These are phyloP conservation scores for Spathaspora jeffriesii DNA, from an alignment of 1,139 yeast species.

Conservation along the genomic window DNA sequence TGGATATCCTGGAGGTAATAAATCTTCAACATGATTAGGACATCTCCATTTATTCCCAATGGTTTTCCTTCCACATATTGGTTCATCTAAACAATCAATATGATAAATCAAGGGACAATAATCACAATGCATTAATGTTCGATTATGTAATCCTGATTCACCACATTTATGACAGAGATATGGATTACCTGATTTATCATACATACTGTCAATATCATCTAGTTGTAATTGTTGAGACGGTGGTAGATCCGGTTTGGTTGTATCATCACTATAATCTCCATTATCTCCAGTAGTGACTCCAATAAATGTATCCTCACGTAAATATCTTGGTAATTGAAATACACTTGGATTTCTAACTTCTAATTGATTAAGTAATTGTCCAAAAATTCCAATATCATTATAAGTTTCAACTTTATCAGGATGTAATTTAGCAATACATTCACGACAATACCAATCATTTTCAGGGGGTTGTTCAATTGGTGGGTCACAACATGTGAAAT, in stretches of 20 bases:
- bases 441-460: conserved; percentile 88
- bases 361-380: conserved; percentile 59
- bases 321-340: conserved; percentile 65
- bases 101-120: conserved; percentile 92
- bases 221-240: conserved; percentile 29
- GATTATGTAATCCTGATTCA: conserved; percentile 56
- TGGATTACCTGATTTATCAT: conserved; percentile 66
- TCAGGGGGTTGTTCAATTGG: conserved; percentile 85
- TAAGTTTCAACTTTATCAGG: conserved; percentile 30
- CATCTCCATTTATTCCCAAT: conserved; percentile 90
- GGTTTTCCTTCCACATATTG: conserved; percentile 73
- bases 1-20: conserved; percentile 36
- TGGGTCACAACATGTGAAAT: conserved; percentile 88
- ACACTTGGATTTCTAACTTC: conserved; percentile 69
- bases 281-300: conserved; percentile 67
- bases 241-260: conserved; percentile 49
- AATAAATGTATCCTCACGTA: conserved; percentile 69
- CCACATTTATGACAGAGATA: conserved; percentile 78
- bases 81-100: conserved; percentile 81
- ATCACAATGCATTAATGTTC: conserved; percentile 74
- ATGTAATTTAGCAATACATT: conserved; percentile 49
- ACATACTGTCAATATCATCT: conserved; percentile 58
- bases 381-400: conserved; percentile 56
- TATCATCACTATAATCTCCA: conserved; percentile 72
- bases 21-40: conserved; percentile 78